Percentiles rank a stretch among this genome's conserved stretches.
Conservation (phyloP, 2,329 filamentous ascomycete genomes). For the Penicillium sp. region DNA sequence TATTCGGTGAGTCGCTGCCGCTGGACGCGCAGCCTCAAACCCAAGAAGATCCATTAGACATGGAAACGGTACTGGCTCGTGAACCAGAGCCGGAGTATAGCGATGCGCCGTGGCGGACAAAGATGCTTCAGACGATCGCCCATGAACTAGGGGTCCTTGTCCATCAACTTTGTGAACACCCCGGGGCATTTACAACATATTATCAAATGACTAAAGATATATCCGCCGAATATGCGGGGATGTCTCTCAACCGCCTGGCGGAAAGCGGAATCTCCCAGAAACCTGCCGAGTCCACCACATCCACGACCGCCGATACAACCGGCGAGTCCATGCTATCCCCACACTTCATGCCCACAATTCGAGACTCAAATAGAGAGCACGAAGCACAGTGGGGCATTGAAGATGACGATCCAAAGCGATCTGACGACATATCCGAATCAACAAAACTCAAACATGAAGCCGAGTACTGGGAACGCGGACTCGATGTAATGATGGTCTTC, state of each 20-base stretch:
- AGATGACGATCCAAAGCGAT: conserved; percentile 42
- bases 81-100: conserved; percentile 23
- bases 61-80: conserved; percentile 28
- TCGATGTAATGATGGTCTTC: conserved; percentile 87
- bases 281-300: conserved; percentile 6
- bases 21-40: conserved; percentile 16
- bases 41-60: conserved; percentile 29
- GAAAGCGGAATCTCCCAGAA: conserved; percentile 19
- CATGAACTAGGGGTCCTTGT: conserved; percentile 77
- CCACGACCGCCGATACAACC: conserved; percentile 10
- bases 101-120: conserved; percentile 46
- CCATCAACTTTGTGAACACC: conserved; percentile 73
- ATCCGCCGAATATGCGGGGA: conserved; percentile 66
- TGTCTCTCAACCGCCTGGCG: conserved; percentile 45
- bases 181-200: conserved; percentile 81
- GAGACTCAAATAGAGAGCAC: conserved; percentile 38
- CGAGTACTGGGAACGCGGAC: conserved; percentile 86
- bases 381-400: conserved; percentile 60
- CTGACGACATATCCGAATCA: conserved; percentile 29
- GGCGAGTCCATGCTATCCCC: conserved; percentile 31
- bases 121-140: conserved; percentile 73
- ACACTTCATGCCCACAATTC: conserved; percentile 45
- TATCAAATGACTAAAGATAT: conserved; percentile 52
- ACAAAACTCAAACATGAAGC: conserved; percentile 45
- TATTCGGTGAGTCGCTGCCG: conserved; percentile 72